Evolutionary conservation across 352 stramenopile species (phyloP), one percentile per base, ranked within the genome.

Genomic region (Phytopythium boreale): DNA sequence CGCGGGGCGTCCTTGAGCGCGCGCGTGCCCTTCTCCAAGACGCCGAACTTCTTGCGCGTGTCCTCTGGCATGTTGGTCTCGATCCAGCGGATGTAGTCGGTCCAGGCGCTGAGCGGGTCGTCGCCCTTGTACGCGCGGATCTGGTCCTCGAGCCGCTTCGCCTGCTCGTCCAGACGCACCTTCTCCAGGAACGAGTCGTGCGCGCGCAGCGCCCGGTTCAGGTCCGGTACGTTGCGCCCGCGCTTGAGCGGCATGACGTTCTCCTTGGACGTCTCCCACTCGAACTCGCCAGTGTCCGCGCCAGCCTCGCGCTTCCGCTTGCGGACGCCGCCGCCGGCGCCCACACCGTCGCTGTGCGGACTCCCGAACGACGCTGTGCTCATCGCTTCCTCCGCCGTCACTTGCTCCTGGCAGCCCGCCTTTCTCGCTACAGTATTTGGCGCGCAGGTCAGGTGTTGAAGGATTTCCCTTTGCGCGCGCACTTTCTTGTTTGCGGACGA

Each of bases 221-320:
- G 77, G 50, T 96, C 84, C 6, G 68, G 62, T 31, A 96, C 85
- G 56, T 92, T 90, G 19, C 87, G 86, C 5, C 87, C 87, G 31
- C 84, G 71, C 61, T 91, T 89, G 49, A 96, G 70, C 47, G 87
- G 87, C 76, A 92, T 79, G n/a, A 96, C 84, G 65, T 96, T 96
- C 68, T 96, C 87, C 64, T 96, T 96, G 37, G 84, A 86, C 66
- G 72, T 79, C 69, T 96, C 87, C 87, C 87, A 96, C 73, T 87
- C 80, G 64, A 92, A 95, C 47, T 77, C 75, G 62, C 49, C 37
- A 19, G 15, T 39, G 14, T 31, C 49, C 20, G 52, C 61, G 56
- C 79, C 69, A 14, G 55, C 47, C 53, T 72, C 74, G 61, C 75
- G 75, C 72, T 82, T 82, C 22, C 62, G 66, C 29, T 51, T 62